Conservation (phyloP, 371 early-diverging fungal genomes). For the Mortierella sp. region DNA sequence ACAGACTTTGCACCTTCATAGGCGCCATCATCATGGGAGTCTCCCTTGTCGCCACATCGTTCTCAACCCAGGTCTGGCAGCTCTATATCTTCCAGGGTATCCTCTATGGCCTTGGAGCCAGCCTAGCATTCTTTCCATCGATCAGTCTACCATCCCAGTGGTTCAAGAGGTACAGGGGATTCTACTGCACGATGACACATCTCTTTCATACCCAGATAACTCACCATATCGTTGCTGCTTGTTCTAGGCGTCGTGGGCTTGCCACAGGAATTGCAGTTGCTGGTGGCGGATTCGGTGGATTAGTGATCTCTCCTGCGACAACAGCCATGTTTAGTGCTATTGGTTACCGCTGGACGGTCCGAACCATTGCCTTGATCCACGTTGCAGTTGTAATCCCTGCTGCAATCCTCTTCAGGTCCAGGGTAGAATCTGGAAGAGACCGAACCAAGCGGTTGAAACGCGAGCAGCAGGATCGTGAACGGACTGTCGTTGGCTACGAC, state of each 20-base stretch:
- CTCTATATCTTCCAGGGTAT: conserved; percentile 77
- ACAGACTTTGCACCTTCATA: conserved; percentile 61
- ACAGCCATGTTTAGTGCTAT: conserved; percentile 54
- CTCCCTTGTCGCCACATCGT: conserved; percentile 41
- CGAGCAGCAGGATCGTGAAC: conserved; percentile 20
- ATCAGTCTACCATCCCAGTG: conserved; percentile 76
- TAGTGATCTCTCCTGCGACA: conserved; percentile 62
- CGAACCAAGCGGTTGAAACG: conserved; percentile 24
- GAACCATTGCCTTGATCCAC: conserved; percentile 54
- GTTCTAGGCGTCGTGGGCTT: conserved; percentile 67
- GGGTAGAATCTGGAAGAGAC: conserved; percentile 34
- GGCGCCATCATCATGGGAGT: conserved; percentile 58
- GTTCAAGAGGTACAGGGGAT: conserved; percentile 59
- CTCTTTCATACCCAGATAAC: no score
- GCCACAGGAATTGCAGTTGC: conserved; percentile 81
- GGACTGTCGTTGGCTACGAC: conserved; percentile 25
- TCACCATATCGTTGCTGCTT: not conserved
- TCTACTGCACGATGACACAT: no score
- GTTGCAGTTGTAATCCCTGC: conserved; percentile 59
- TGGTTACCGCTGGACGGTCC: conserved; percentile 43
- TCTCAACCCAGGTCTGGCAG: conserved; percentile 59
- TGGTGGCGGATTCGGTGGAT: conserved; percentile 72
- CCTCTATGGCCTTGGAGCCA: conserved; percentile 69
- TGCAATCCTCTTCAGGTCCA: conserved; percentile 55
- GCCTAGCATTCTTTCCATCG: conserved; percentile 71